A percentile compares a stretch with the other conserved stretches of the same genome.
Conservation (phyloP, 2,329 filamentous ascomycete species). For the Verticillium nubilum region DNA sequence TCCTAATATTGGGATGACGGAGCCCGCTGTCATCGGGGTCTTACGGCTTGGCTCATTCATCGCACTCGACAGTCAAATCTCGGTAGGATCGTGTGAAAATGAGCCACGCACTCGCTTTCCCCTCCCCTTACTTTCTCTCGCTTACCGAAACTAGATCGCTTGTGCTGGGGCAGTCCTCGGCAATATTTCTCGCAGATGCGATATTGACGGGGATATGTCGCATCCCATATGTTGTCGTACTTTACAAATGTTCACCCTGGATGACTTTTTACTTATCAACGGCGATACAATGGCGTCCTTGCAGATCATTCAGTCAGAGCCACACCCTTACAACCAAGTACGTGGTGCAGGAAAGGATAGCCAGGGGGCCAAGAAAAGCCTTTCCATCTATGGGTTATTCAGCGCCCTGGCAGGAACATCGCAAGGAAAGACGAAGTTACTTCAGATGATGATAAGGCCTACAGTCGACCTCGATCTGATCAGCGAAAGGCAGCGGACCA, state of each 20-base stretch:
- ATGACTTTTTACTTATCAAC: conserved; percentile 68
- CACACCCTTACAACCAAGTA: conserved; percentile 75
- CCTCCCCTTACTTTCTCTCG: too few relatives aligned
- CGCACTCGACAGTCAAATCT: conserved; percentile 67
- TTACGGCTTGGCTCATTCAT: conserved; percentile 66
- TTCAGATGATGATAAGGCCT: conserved; percentile 78
- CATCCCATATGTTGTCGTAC: neutral
- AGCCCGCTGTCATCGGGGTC: neutral
- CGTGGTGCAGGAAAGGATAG: conserved; percentile 59
- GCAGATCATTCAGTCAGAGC: conserved; percentile 79
- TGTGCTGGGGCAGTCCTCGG: conserved; percentile 85
- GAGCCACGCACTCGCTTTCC: too few relatives aligned
- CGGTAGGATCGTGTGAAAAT: conserved; percentile 40
- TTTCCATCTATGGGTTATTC: conserved; percentile 82
- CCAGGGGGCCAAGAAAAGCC: conserved; percentile 68
- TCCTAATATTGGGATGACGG: neutral
- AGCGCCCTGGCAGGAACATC: conserved; percentile 67
- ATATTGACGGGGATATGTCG: neutral
- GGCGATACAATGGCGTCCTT: conserved; percentile 74
- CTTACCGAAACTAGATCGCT: conserved; percentile 46
- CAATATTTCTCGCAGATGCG: conserved; percentile 59
- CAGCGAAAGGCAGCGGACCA: conserved; percentile 62
- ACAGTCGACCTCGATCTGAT: conserved; percentile 65
- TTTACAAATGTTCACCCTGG: conserved; percentile 70
- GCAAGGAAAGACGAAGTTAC: conserved; percentile 69